These are phyloP conservation scores for Sporothrix variecibatus DNA, from an alignment of 2,329 filamentous ascomycete species.

Conservation along the genomic window DNA sequence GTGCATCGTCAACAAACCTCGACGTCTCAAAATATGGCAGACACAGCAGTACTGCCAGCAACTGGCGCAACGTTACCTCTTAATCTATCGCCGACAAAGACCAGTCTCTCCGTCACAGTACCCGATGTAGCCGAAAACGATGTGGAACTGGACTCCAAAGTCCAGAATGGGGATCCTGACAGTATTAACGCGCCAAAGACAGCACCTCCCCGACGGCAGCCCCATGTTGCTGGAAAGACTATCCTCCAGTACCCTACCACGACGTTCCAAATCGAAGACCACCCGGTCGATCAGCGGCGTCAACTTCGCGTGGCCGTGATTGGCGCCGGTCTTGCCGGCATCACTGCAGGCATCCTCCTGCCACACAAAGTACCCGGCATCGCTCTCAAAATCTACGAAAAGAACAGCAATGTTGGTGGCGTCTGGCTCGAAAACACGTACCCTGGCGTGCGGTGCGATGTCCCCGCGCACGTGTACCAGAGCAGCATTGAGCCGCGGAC, in stretches of 20 bases:
- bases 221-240: background rate
- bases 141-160: background rate
- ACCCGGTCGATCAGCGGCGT: background rate
- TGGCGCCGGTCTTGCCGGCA: background rate
- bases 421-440: constrained; percentile 5
- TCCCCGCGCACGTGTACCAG: constrained; percentile 17
- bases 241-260: background rate
- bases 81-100: background rate
- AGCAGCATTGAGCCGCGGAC: background rate
- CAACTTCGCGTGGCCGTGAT: background rate
- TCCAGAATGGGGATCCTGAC: too few species aligned
- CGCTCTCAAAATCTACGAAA: background rate
- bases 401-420: background rate
- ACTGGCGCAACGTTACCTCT: background rate
- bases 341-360: background rate
- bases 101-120: background rate
- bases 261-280: background rate
- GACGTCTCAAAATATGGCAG: background rate
- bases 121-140: background rate
- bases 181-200: background rate
- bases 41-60: background rate
- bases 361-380: background rate
- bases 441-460: background rate
- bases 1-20: too few species aligned
- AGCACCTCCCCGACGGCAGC: background rate